Evolutionary conservation across 257 asterid species (phyloP).

Genomic region (Nicotiana sylvestris): DNA sequence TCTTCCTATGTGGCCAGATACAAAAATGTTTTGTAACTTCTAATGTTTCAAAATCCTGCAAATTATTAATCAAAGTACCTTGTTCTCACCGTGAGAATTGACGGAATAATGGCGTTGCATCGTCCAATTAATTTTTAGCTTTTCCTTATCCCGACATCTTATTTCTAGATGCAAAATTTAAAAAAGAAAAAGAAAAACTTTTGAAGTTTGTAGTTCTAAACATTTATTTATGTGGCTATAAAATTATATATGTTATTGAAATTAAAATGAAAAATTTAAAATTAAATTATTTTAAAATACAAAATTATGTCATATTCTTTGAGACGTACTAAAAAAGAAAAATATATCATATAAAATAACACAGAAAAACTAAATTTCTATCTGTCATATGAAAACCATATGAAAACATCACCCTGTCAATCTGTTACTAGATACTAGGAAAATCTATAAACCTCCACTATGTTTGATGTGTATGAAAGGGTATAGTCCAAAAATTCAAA

Average conservation of each 20-base stretch:
- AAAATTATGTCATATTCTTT: not conserved
- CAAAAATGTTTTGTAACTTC: not conserved
- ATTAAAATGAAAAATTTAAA: not conserved
- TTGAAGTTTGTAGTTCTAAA: no score
- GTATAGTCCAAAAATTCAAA: not conserved
- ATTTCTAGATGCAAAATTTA: no score
- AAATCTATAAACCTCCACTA: not conserved
- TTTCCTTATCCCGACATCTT: no score
- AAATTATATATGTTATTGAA: no score
- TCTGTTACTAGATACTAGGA: not conserved
- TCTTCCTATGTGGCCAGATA: not conserved
- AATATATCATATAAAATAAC: not conserved
- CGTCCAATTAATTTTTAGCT: no score
- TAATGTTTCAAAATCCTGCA: not conserved
- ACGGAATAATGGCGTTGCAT: no score
- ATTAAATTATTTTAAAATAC: not conserved
- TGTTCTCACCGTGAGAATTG: no score
- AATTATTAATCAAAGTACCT: no score
- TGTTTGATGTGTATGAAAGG: not conserved
- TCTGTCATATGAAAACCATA: not conserved
- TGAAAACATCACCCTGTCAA: not conserved
- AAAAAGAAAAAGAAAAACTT: no score
- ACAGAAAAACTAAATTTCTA: not conserved
- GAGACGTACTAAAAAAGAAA: not conserved
- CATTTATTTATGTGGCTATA: no score